phyloP scores from a whole-genome alignment of 2,329 filamentous ascomycete species.

The Albophoma yamanashiensis region DNA sequence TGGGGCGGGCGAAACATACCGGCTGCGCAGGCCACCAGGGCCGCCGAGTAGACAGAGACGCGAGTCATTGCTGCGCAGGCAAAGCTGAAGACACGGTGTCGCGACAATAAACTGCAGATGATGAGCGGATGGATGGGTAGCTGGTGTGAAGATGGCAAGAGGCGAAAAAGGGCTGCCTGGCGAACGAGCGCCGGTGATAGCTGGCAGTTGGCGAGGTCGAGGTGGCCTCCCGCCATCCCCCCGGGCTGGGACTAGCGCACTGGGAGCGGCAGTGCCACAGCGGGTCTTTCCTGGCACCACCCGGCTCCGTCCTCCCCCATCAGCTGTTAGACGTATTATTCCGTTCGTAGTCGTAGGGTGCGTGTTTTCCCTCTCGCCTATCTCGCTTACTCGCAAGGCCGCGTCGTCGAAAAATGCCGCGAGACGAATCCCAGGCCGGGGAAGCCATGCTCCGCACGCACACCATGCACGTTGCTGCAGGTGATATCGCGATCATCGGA shows the following conservation, averaged over 20 bases:
- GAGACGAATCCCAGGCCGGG: neutral
- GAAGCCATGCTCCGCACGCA: neutral
- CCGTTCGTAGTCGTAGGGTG: too few relatives aligned
- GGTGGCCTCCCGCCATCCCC: neutral
- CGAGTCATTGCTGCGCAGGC: slow-evolving; percentile 27
- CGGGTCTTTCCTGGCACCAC: neutral
- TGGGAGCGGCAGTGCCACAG: neutral
- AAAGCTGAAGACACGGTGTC: neutral
- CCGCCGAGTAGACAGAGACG: slow-evolving; percentile 29
- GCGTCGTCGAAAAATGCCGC: neutral
- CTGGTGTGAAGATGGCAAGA: neutral
- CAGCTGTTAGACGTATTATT: too few relatives aligned
- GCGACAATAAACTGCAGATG: neutral
- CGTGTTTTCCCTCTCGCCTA: neutral
- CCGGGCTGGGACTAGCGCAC: neutral
- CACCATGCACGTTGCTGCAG: neutral
- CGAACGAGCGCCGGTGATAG: neutral
- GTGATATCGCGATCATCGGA: neutral
- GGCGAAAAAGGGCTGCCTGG: neutral
- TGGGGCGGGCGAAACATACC: slow-evolving; percentile 23
- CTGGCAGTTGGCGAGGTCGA: neutral
- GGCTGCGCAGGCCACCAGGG: slow-evolving; percentile 29
- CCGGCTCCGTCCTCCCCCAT: neutral
- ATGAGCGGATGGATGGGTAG: neutral
- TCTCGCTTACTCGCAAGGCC: neutral